phyloP scores from a whole-genome alignment of 148 eudicot species.

The Nyssa sinensis region DNA sequence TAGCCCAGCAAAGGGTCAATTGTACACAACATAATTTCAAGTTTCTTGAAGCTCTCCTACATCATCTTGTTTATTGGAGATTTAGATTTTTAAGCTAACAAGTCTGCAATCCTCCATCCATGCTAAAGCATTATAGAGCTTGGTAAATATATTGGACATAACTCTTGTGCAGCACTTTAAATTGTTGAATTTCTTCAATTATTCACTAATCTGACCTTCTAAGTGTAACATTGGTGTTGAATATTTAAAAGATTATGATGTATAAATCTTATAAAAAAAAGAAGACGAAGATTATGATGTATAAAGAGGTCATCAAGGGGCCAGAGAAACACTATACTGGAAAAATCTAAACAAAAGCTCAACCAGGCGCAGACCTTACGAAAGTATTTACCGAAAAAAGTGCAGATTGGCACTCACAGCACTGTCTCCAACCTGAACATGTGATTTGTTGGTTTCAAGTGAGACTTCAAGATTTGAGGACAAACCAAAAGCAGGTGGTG shows the following conservation, averaged over 20 bases:
- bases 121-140: neutral
- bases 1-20: too few species aligned
- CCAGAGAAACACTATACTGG: neutral
- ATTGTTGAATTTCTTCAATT: neutral
- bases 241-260: neutral
- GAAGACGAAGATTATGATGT: neutral
- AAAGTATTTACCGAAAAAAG: conserved; percentile 44
- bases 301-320: neutral
- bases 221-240: conserved; percentile 4
- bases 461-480: conserved; percentile 43
- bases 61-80: neutral
- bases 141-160: neutral
- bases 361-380: conserved; percentile 36
- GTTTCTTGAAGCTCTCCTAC: too few species aligned
- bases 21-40: too few species aligned
- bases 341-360: conserved; percentile 15
- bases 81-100: neutral
- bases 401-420: conserved; percentile 32
- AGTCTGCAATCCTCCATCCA: neutral
- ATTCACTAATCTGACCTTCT: neutral
- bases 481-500: conserved; percentile 60
- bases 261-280: too few species aligned
- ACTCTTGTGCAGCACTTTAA: neutral
- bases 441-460: conserved; percentile 27
- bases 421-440: conserved; percentile 49